Evolutionary conservation across 257 asterid genomes (phyloP).

Genomic region (Cordia subcordata): DNA sequence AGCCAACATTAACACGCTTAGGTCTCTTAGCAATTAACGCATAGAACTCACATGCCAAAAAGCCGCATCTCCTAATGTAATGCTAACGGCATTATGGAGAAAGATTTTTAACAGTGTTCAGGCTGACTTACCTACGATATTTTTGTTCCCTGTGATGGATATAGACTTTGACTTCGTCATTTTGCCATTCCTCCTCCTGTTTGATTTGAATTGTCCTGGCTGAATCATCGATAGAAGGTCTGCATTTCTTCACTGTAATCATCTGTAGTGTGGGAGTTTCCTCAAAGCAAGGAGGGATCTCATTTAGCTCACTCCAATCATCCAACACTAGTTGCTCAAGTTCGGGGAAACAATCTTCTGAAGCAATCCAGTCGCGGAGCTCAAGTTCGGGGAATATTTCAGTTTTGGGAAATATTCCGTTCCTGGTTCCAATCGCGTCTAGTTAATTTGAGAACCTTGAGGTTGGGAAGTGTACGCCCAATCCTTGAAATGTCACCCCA

Average conservation of each 20-base stretch:
- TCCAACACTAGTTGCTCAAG: not conserved
- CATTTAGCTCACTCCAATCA: not conserved
- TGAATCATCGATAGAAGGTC: not conserved
- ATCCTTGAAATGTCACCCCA: not conserved
- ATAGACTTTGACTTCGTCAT: not conserved
- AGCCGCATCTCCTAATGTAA: too few relatives aligned
- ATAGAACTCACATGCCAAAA: too few relatives aligned
- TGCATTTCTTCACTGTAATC: not conserved
- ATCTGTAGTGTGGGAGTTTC: not conserved
- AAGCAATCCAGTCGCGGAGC: not conserved
- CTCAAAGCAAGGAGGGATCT: not conserved
- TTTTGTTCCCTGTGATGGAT: not conserved
- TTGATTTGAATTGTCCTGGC: not conserved
- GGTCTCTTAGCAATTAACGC: too few relatives aligned
- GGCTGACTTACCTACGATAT: too few relatives aligned
- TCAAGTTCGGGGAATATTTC: too few relatives aligned
- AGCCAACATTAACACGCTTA: too few relatives aligned
- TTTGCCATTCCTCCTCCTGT: not conserved
- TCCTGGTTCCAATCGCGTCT: not conserved
- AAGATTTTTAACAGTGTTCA: too few relatives aligned
- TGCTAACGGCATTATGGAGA: too few relatives aligned
- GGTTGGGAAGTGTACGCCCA: not conserved
- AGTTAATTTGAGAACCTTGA: not conserved
- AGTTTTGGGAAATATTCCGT: not conserved
- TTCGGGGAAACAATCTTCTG: not conserved